Conservation (phyloP, 176 grass and related monocot species). For the Zizania latifolia region DNA sequence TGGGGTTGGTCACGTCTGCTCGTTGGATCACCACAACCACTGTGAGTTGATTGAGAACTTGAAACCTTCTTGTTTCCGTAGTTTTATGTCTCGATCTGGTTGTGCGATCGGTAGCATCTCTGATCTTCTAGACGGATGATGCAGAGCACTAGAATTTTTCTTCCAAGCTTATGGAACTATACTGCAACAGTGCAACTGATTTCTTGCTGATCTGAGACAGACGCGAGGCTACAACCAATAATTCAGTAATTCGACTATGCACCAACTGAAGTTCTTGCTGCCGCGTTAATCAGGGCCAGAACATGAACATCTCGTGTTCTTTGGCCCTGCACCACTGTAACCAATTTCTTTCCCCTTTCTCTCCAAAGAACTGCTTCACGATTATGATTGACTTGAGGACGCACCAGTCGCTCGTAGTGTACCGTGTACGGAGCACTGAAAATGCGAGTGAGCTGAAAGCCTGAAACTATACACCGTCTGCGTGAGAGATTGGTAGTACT, state of each 20-base stretch:
- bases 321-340: neutral
- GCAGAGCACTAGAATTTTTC: neutral
- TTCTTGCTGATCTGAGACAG: neutral
- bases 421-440: neutral
- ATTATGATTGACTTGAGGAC: neutral
- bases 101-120: neutral
- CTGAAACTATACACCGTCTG: neutral
- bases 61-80: neutral
- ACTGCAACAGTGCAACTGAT: neutral
- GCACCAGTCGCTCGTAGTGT: neutral
- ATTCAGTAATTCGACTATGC: neutral
- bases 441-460: neutral
- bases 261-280: neutral
- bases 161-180: neutral
- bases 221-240: no score
- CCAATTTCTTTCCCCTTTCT: neutral
- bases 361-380: neutral
- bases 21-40: slow-evolving; percentile 30
- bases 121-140: neutral
- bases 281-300: neutral
- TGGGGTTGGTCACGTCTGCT: slow-evolving; percentile 17
- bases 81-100: neutral
- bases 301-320: neutral
- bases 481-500: neutral
- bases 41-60: slow-evolving; percentile 30